Percentiles rank a stretch among this genome's conserved stretches.
phyloP scores from a whole-genome alignment of 176 grass and related monocot species.

The Eragrostis nindensis region DNA sequence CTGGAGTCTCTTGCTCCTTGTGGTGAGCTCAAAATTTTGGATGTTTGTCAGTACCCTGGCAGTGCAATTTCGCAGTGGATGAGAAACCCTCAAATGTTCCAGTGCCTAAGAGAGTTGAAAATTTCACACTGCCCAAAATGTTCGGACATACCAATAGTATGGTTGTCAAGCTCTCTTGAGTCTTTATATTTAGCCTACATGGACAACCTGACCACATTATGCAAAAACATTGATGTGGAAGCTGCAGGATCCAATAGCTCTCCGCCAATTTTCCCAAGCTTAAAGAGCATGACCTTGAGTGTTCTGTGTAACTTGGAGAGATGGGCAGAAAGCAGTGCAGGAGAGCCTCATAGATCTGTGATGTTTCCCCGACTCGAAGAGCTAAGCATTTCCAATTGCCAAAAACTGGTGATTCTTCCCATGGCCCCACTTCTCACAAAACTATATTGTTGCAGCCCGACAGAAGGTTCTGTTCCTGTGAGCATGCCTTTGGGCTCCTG shows the following conservation, averaged over 20 bases:
- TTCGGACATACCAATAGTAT: background rate
- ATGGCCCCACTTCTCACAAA: background rate
- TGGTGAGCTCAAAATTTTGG: background rate
- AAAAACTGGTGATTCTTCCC: background rate
- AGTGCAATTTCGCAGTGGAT: constrained; percentile 13
- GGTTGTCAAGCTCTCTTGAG: background rate
- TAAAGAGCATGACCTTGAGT: fast-evolving
- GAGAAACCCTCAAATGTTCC: background rate
- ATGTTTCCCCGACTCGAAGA: background rate
- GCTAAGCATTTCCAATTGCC: fast-evolving
- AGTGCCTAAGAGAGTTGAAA: fast-evolving
- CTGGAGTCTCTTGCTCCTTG: background rate
- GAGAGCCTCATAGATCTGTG: background rate
- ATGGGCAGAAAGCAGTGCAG: background rate
- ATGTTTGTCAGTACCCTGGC: background rate
- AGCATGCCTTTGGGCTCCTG: background rate
- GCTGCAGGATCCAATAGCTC: background rate
- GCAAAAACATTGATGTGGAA: background rate
- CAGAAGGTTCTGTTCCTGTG: background rate
- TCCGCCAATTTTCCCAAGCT: background rate
- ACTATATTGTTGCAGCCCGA: fast-evolving
- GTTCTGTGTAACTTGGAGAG: background rate
- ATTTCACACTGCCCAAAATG: background rate
- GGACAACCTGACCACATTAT: background rate
- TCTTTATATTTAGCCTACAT: fast-evolving